Evolutionary conservation across 2,329 filamentous ascomycete species (phyloP).

Genomic region (Xylariaceae sp.): DNA sequence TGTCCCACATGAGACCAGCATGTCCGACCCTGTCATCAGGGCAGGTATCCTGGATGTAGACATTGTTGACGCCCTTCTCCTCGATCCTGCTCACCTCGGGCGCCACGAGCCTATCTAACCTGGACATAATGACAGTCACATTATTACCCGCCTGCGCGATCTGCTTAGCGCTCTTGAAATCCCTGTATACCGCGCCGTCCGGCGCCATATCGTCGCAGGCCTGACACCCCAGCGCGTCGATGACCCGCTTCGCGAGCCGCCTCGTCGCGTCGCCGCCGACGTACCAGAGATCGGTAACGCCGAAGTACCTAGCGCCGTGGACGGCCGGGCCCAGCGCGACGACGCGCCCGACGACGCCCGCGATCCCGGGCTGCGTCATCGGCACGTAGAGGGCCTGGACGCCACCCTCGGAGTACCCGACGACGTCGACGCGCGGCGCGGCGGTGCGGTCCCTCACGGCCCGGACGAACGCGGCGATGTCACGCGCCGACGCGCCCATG

Average conservation of each 20-base stretch:
- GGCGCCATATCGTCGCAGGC: slow-evolving; percentile 35
- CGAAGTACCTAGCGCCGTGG: slow-evolving; percentile 34
- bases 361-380: slow-evolving; percentile 31
- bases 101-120: slow-evolving; percentile 28
- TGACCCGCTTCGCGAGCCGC: slow-evolving; percentile 18
- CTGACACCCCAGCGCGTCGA: slow-evolving; percentile 27
- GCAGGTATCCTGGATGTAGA: slow-evolving; percentile 32
- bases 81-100: slow-evolving; percentile 28
- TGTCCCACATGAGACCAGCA: slow-evolving; percentile 31
- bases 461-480: slow-evolving; percentile 44
- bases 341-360: slow-evolving; percentile 30
- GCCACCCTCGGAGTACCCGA: slow-evolving; percentile 48
- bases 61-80: slow-evolving; percentile 28
- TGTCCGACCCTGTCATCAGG: slow-evolving; percentile 33
- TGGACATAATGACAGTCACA: slow-evolving; percentile 32
- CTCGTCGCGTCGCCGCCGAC: slow-evolving; percentile 30
- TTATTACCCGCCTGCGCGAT: slow-evolving; percentile 34
- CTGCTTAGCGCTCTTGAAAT: slow-evolving; percentile 18
- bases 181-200: slow-evolving; percentile 25
- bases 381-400: slow-evolving; percentile 42
- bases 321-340: slow-evolving; percentile 32
- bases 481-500: slow-evolving; percentile 41
- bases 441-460: slow-evolving; percentile 41
- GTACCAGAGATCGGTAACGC: slow-evolving; percentile 35
- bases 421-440: slow-evolving; percentile 42